Evolutionary conservation across 208 protist genomes (phyloP), one percentile per base, ranked within the genome.

Genomic region (Naegleria fowleri): DNA sequence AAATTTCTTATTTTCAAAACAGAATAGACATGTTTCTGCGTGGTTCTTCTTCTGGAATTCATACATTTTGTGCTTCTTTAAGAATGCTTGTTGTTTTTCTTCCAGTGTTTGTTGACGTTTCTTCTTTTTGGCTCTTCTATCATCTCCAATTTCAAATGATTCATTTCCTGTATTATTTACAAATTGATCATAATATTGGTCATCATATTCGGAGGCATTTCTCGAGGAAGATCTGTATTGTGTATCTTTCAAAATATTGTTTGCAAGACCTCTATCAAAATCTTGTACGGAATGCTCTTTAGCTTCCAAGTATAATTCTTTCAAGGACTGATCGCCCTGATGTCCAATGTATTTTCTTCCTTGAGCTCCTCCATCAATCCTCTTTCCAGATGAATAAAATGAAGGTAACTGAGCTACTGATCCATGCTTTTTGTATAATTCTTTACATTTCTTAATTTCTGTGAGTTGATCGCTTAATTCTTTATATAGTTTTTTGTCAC

Each of bases 211-310:
- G n/a, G 29, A 36, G 29, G 16, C 29, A 22, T 29, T 55, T 67
- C 48, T 67, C 7, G 7, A 13, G 29, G 16, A 36, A 36, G 67
- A 79, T 36, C 40, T 16, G 11, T 86, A 86, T 15, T 33, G 6
- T 48, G 83, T 33, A 48, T 86, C 33, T 48, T 86, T n/a, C 25
- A 13, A 25, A 13, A 89, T 67, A 51, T 88, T 58, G 0, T 58
- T 58, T 11, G 16, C 22, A 13, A 88, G 19, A 25, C 25, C 11
- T 40, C 0, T 16, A 88, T 88, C 85, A 58, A 88, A 88, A 38
- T 88, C n/a, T 88, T 88, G 41, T 3, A 88, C 85, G 38, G n/a
- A 29, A 38, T 39, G n/a, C 55, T 88, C 85, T 58, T 88, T 88
- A 39, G 85, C 43, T 89, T 89, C 86, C n/a, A 55, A 40, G 9